phyloP scores from a whole-genome alignment of 2,329 filamentous ascomycete genomes.

The Plenodomus tracheiphilus region DNA sequence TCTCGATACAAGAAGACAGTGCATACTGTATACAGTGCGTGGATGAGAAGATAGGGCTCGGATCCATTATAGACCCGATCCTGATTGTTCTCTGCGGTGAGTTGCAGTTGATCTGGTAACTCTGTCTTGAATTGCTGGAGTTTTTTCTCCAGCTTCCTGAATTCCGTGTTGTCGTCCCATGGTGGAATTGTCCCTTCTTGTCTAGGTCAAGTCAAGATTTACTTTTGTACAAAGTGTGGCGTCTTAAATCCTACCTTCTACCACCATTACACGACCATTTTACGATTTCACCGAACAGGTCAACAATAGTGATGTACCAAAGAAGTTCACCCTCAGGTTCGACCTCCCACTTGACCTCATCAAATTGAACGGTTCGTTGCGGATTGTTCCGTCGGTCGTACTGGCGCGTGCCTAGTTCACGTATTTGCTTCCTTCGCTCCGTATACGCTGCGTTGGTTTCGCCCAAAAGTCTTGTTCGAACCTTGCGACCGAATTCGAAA shows the following conservation, averaged over 20 bases:
- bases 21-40: constrained; percentile 67
- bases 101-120: constrained; percentile 61
- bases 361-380: constrained; percentile 11
- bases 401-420: constrained; percentile 1
- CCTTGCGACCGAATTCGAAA: constrained; percentile 65
- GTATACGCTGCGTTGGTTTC: constrained; percentile 20
- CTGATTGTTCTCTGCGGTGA: constrained; percentile 65
- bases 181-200: constrained; percentile 56
- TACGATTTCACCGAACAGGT: constrained; percentile 60
- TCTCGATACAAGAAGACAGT: constrained; percentile 70
- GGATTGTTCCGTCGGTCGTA: constrained; percentile 2
- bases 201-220: constrained; percentile 16
- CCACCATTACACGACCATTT: constrained; percentile 62
- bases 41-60: constrained; percentile 67
- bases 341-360: constrained; percentile 56
- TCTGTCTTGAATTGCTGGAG: constrained; percentile 58
- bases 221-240: too few species aligned
- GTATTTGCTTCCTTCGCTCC: constrained; percentile 12
- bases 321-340: constrained; percentile 52
- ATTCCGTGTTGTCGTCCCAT: constrained; percentile 61
- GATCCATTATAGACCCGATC: constrained; percentile 67
- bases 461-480: constrained; percentile 46
- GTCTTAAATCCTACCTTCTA: constrained; percentile 47
- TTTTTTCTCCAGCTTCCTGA: constrained; percentile 56
- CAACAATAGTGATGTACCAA: constrained; percentile 57